Conservation (phyloP, 2,329 filamentous ascomycete genomes). For the Talaromyces sp. region DNA sequence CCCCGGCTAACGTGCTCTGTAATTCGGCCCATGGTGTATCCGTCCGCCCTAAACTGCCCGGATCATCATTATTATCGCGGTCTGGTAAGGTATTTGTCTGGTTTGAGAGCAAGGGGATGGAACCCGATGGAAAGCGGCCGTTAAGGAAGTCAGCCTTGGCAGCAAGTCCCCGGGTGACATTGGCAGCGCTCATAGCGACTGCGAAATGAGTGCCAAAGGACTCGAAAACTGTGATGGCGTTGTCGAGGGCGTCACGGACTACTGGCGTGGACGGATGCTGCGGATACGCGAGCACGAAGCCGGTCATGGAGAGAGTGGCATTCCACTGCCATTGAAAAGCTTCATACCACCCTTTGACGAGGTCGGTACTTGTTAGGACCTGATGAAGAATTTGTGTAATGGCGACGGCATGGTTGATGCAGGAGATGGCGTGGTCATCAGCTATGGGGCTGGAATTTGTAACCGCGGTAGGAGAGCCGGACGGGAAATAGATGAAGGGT, state of each 20-base stretch:
- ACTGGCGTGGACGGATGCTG: conserved; percentile 20
- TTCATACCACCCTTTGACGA: conserved; percentile 36
- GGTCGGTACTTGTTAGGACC: conserved; percentile 23
- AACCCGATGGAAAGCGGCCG: conserved; percentile 10
- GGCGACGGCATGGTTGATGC: conserved; percentile 32
- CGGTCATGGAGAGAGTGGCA: conserved; percentile 36
- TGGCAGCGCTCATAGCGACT: conserved; percentile 29
- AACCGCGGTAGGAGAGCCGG: background rate
- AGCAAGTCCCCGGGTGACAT: conserved; percentile 27
- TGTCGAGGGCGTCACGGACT: conserved; percentile 31
- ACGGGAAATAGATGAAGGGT: conserved; percentile 35
- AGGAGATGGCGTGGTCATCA: conserved; percentile 24
- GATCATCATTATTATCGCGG: background rate
- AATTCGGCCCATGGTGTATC: conserved; percentile 2
- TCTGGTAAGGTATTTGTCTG: background rate
- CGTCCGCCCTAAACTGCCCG: background rate
- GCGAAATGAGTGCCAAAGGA: conserved; percentile 30
- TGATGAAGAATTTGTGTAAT: conserved; percentile 39
- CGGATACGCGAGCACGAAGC: conserved; percentile 39
- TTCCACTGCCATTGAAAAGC: conserved; percentile 44
- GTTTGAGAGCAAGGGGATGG: background rate
- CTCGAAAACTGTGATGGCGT: conserved; percentile 33
- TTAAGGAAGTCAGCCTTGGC: conserved; percentile 25
- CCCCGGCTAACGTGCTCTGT: conserved; percentile 5
- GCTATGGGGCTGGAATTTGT: conserved; percentile 16